Percentiles rank a stretch among this genome's conserved stretches.
Evolutionary conservation across 352 stramenopile genomes (phyloP).

Genomic region (Phytophthora cryptogea): DNA sequence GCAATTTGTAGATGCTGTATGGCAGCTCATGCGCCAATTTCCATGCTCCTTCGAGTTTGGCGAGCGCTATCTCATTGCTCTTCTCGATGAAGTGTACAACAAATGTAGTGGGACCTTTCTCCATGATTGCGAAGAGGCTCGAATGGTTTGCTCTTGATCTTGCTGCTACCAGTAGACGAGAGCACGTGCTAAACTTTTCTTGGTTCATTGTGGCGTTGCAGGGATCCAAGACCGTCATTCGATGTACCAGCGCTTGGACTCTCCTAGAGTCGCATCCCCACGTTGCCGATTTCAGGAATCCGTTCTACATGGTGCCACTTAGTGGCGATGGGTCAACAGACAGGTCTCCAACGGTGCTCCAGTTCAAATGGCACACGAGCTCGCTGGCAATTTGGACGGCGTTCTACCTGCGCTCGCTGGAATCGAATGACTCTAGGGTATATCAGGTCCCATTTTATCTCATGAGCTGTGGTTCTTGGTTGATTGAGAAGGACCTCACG

Average conservation of each 20-base stretch:
- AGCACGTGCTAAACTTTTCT: neutral
- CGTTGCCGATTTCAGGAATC: conserved; percentile 63
- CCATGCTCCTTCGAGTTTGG: conserved; percentile 99
- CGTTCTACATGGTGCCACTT: conserved; percentile 74
- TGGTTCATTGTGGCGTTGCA: conserved; percentile 27
- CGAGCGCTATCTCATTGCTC: conserved; percentile 88
- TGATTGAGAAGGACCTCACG: conserved; percentile 5
- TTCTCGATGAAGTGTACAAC: conserved; percentile 96
- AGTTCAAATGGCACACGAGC: conserved; percentile 89
- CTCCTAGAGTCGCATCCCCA: conserved; percentile 50
- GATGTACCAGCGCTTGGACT: conserved; percentile 76
- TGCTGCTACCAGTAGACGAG: neutral
- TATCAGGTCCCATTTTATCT: conserved; percentile 51
- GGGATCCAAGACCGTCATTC: conserved; percentile 56
- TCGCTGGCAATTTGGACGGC: conserved; percentile 79
- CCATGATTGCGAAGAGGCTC: conserved; percentile 94
- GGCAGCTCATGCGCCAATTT: conserved; percentile 96
- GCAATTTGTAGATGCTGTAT: conserved; percentile 99
- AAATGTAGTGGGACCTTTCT: conserved; percentile 98
- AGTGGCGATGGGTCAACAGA: conserved; percentile 40
- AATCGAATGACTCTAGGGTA: conserved; percentile 84
- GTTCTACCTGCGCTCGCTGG: conserved; percentile 86
- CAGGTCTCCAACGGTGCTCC: conserved; percentile 71
- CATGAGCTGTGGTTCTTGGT: neutral
- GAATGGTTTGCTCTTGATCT: conserved; percentile 49